A percentile compares a stretch with the other conserved stretches of the same genome.
phyloP scores from a whole-genome alignment of 2,329 filamentous ascomycete genomes.

The Fusarium illudens region DNA sequence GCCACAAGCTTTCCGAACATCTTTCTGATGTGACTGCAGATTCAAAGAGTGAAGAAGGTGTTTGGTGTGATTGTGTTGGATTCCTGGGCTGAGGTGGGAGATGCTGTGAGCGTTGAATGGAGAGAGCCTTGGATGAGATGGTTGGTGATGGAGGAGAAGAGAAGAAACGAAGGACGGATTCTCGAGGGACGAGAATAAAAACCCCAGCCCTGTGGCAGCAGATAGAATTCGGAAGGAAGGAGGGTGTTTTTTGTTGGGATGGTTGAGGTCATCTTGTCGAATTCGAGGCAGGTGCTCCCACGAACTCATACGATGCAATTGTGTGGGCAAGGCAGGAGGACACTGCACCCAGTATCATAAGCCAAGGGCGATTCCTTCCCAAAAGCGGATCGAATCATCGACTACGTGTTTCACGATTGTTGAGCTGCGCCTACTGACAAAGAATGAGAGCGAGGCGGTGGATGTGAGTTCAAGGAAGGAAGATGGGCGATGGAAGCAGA shows the following conservation, averaged over 20 bases:
- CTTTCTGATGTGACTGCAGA: conserved; percentile 30
- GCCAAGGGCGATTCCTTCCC: neutral
- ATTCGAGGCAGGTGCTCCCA: conserved; percentile 2
- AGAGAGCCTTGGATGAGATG: neutral
- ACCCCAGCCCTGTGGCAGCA: neutral
- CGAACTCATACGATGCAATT: neutral
- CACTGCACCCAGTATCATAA: neutral
- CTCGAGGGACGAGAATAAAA: neutral
- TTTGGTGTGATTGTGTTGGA: neutral
- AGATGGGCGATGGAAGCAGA: neutral
- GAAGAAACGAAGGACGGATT: neutral
- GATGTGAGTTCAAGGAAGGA: neutral
- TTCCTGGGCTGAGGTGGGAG: neutral
- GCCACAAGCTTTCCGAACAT: conserved; percentile 35
- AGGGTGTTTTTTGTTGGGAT: conserved; percentile 13
- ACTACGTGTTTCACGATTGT: neutral
- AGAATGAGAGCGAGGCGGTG: neutral
- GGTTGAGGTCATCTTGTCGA: neutral
- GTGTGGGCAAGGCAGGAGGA: neutral
- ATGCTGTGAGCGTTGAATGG: neutral
- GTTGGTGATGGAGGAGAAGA: neutral
- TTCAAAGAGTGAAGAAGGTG: neutral
- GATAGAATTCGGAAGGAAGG: neutral
- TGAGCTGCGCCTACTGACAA: neutral
- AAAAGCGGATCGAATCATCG: neutral